Percentiles rank a stretch among this genome's conserved stretches.
Conservation (phyloP, 331 rosid species). For the Telfairia occidentalis region DNA sequence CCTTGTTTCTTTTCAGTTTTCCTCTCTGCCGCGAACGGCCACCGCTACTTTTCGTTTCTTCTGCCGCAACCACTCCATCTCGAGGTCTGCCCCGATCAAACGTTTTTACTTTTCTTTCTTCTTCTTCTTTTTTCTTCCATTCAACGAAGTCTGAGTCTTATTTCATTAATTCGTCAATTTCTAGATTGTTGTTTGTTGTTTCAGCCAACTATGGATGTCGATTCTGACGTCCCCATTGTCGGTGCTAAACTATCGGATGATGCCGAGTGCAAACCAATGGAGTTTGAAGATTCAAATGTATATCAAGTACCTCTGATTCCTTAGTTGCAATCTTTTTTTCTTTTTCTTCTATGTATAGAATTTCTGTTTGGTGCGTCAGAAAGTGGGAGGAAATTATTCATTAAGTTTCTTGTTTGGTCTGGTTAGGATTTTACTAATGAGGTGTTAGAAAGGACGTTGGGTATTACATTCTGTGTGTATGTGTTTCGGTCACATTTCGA, state of each 20-base stretch:
- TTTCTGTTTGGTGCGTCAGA: neutral
- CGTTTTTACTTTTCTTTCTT: no score
- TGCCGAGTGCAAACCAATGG: constrained; percentile 32
- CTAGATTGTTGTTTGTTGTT: constrained; percentile 14
- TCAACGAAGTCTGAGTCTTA: neutral
- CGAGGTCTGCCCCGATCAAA: no score
- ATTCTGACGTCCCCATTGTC: constrained; percentile 22
- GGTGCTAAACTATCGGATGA: constrained; percentile 11
- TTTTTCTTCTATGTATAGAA: neutral
- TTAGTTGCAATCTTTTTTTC: neutral
- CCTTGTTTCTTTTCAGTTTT: no score
- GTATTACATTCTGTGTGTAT: neutral
- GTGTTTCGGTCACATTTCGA: neutral
- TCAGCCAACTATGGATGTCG: constrained; percentile 33
- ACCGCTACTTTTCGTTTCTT: no score
- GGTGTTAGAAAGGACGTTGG: neutral
- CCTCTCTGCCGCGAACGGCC: no score
- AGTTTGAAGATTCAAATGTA: constrained; percentile 31
- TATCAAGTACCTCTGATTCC: constrained; percentile 20
- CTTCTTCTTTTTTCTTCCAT: no score
- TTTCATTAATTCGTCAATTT: constrained; percentile 5
- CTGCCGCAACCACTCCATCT: no score
- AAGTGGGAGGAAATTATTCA: neutral
- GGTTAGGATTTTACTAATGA: neutral
- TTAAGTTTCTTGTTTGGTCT: neutral